phyloP scores from a whole-genome alignment of 306 rosid species.

The Medicago arabica region DNA sequence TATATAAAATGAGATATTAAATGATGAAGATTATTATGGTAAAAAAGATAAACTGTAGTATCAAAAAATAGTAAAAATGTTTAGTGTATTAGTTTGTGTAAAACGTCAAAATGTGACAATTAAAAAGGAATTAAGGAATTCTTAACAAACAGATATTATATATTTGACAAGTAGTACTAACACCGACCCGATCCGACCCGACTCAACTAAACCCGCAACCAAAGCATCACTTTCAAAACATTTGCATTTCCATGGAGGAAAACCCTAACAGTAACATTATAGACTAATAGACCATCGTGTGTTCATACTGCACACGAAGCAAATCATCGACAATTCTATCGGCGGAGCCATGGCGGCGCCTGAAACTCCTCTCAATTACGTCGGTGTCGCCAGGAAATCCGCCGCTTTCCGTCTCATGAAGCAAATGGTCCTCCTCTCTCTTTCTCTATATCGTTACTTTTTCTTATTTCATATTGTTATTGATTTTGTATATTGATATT shows the following conservation, averaged over 20 bases:
- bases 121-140: no score
- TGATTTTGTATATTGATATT: neutral
- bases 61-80: no score
- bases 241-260: neutral
- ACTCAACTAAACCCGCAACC: neutral
- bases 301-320: neutral
- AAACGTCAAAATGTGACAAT: no score
- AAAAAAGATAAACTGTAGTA: no score
- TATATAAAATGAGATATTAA: no score
- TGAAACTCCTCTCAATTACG: constrained; percentile 84
- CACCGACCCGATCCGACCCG: no score
- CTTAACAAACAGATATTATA: no score
- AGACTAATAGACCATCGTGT: neutral
- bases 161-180: no score
- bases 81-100: no score
- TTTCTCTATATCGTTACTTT: constrained; percentile 1
- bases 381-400: constrained; percentile 86
- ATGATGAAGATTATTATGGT: no score
- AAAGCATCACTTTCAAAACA: neutral
- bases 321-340: neutral
- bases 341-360: constrained; percentile 83
- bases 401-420: constrained; percentile 98
- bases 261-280: neutral
- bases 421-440: constrained; percentile 69
- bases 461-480: neutral